A percentile compares a stretch with the other conserved stretches of the same genome.
Evolutionary conservation across 1,284 basidiomycete species (phyloP).

Genomic region (Thelephora terrestris): DNA sequence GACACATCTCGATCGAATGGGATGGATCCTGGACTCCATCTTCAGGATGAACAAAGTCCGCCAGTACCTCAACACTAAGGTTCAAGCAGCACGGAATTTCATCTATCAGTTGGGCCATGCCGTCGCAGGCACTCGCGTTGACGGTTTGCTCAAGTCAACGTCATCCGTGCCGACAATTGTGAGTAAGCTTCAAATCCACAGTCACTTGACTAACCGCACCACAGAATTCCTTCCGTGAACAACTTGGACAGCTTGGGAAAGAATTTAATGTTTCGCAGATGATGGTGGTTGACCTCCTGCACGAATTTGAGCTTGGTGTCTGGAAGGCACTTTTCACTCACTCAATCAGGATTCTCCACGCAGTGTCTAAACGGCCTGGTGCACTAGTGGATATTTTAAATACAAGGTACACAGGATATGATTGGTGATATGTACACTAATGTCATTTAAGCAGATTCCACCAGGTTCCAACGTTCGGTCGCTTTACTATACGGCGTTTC

Average conservation of each 20-base stretch:
- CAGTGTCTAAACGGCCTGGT: not conserved
- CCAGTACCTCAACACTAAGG: conserved; percentile 1
- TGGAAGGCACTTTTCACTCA: conserved; percentile 19
- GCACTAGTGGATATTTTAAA: too few relatives aligned
- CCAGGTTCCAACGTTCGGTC: conserved; percentile 14
- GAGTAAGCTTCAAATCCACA: not conserved
- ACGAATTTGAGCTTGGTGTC: conserved; percentile 26
- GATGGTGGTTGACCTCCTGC: conserved; percentile 20
- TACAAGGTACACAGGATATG: too few relatives aligned
- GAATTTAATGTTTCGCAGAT: conserved; percentile 13
- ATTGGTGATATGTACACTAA: too few relatives aligned
- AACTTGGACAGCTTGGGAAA: not conserved
- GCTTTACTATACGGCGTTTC: conserved; percentile 17
- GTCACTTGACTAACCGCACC: not conserved
- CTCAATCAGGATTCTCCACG: conserved; percentile 15
- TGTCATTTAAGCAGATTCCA: conserved; percentile 10
- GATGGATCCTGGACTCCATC: too few relatives aligned
- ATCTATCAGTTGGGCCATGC: conserved; percentile 14
- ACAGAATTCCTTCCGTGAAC: conserved; percentile 25
- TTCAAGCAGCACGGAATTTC: too few relatives aligned
- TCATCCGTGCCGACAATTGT: conserved; percentile 10
- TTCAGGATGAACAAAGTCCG: not conserved
- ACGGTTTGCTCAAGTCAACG: conserved; percentile 4
- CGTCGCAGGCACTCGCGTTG: conserved; percentile 9
- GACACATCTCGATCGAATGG: conserved; percentile 9